Evolutionary conservation across 108 stramenopile species (phyloP).

Genomic region (Pseudonitzschia multiseries): DNA sequence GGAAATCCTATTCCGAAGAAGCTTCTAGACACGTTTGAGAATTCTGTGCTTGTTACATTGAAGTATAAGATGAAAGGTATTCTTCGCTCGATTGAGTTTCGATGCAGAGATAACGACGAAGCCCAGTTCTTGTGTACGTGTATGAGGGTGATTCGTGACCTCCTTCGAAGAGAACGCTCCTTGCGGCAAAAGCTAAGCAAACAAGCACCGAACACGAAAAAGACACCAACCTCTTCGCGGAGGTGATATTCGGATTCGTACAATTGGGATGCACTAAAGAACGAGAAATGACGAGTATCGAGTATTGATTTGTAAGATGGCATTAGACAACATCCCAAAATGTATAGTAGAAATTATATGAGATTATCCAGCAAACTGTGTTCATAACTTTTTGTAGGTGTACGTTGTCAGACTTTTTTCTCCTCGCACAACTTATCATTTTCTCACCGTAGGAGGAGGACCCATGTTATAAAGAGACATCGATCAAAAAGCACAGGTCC

Average conservation of each 20-base stretch:
- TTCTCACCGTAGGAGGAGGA: too few relatives aligned
- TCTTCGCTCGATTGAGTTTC: slow-evolving; percentile 33
- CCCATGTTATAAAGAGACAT: too few relatives aligned
- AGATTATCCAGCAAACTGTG: too few relatives aligned
- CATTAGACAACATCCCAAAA: not conserved
- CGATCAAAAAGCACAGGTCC: too few relatives aligned
- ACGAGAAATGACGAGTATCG: not conserved
- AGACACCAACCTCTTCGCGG: not conserved
- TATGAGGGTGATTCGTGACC: slow-evolving; percentile 40
- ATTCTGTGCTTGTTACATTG: slow-evolving; percentile 34
- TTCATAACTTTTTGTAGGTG: too few relatives aligned
- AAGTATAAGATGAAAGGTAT: slow-evolving; percentile 27
- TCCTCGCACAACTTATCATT: too few relatives aligned
- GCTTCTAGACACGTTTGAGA: slow-evolving; percentile 37
- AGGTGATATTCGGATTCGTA: not conserved
- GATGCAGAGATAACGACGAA: slow-evolving; percentile 43
- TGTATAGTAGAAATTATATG: not conserved
- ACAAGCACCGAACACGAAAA: not conserved
- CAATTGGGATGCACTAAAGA: not conserved
- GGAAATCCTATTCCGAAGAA: slow-evolving; percentile 41
- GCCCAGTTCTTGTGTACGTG: slow-evolving; percentile 49
- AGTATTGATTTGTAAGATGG: not conserved
- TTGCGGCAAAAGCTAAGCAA: slow-evolving; percentile 25
- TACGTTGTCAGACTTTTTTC: too few relatives aligned
- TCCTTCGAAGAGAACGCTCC: slow-evolving; percentile 34